These are phyloP conservation scores for Heritiera fomes DNA, from an alignment of 345 rosid species.

Conservation along the genomic window DNA sequence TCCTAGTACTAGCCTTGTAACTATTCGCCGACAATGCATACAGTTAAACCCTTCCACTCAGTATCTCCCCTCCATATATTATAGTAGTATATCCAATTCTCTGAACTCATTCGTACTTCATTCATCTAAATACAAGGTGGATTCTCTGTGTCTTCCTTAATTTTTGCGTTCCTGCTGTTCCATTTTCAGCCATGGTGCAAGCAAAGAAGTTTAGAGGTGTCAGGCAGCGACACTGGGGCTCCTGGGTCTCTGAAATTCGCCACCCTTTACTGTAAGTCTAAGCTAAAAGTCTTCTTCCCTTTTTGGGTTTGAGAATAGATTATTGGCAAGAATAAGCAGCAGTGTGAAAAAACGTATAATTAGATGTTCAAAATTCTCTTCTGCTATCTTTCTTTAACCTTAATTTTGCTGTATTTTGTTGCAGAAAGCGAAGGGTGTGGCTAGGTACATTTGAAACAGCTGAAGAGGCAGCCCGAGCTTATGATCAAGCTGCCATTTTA, in stretches of 20 bases:
- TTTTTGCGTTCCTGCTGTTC: background rate
- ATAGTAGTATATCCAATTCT: background rate
- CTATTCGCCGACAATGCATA: slow-evolving; percentile 19
- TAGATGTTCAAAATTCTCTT: background rate
- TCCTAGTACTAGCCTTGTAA: background rate
- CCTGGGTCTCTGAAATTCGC: slow-evolving; percentile 90
- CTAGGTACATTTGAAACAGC: slow-evolving; percentile 81
- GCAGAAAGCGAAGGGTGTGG: slow-evolving; percentile 78
- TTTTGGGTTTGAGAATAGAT: background rate
- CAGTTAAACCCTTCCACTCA: background rate
- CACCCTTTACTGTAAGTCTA: slow-evolving; percentile 59
- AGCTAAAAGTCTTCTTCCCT: background rate
- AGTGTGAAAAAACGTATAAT: background rate
- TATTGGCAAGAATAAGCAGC: background rate
- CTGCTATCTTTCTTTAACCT: background rate
- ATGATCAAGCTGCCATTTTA: slow-evolving; percentile 67
- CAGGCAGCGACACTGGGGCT: slow-evolving; percentile 92
- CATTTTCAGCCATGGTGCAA: slow-evolving; percentile 37
- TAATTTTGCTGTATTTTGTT: background rate
- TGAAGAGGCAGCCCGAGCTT: slow-evolving; percentile 72
- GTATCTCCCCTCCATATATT: background rate
- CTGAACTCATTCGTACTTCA: background rate
- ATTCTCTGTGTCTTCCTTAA: background rate
- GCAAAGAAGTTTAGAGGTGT: slow-evolving; percentile 89
- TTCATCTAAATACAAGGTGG: too few relatives aligned